Base-by-base conservation (phyloP, 2,329 filamentous ascomycete species). In the Pyrenophora teres region DNA sequence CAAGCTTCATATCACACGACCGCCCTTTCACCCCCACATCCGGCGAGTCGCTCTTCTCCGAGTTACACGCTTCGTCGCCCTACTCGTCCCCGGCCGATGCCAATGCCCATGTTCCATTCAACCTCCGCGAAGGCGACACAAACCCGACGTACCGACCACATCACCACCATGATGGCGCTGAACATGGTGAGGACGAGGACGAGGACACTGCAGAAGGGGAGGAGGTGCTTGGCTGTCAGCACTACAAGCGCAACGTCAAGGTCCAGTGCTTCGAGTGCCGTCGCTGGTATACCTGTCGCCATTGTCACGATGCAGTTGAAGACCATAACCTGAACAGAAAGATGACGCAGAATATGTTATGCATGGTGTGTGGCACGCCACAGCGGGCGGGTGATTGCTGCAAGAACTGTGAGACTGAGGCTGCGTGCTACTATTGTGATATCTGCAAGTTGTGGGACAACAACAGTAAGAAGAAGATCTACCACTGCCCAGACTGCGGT, bases 401-500 rank as follows among this genome's bases (percentile, higher is more conserved):
- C 72, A 80, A 82, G 43, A 81, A 84, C 49, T 99, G 94, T 70
- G 88, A 87, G 15, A 85, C 86, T 61, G 83, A 86, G 51, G 85
- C 90, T 6, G 92, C 93, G 10, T 88, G 88, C 67, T 97, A 97
- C 73, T 99, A 95, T 71, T 99, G 94, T 76, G 83, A 86, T 46
- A 88, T 94, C 48, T 99, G 94, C 80, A 97, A 97, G 75, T 81
- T 99, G 1, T 99, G 94, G 94, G 93, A 97, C 68, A 92, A 97
- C 67, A 90, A 97, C 62, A 84, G 86, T 47, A 87, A 86, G 60
- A 97, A 95, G 73, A 88, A 87, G 59, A 96, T 97, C 50, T 99
- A 99, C 70, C 94, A 99, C 71, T 99, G 94, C 73, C 84, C 87
- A 67, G 94, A 97, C 67, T 99, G 94, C 73, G 94, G 94, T 4